Base-by-base conservation (phyloP, 495 filamentous ascomycete genomes). In the Echria macrotheca region DNA sequence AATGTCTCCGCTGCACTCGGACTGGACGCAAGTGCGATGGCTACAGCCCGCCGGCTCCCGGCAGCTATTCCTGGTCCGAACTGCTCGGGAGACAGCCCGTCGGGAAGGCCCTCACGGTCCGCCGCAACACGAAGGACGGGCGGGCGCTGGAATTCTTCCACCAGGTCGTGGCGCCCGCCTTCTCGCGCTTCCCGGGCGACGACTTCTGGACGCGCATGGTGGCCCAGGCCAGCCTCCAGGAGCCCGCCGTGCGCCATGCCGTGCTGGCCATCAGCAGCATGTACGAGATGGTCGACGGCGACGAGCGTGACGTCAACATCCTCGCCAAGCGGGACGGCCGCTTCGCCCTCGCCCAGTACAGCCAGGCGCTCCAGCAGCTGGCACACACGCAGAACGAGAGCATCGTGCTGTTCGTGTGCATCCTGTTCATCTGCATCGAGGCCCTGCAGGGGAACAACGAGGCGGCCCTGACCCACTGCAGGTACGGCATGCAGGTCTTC, bases 361-460 rank as follows among this genome's bases (percentile, higher is more conserved):
- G 64, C 43, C 56, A 55, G 6, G 66, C 63, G 17, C 52, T 69
- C 10, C 55, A 60, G 32, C 51, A 64, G n/a, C 51, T 68, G 12
- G 52, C 63, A 35, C 54, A 56, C 9, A 54, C 55, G 4, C 57
- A 53, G 14, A 38, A 55, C 52, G 51, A 59, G 40, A 39, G 49
- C 51, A 57, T 69, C 14, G 70, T 78, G 12, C 58, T 80, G 11
- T 66, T 79, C 6, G 72, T 67, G n/a, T 80, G 77, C 44, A 60
- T 77, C 9, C 59, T 81, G 36, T 81, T 79, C 38, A 73, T 77
- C 23, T 79, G 76, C 52, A 73, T 81, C 33, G 78, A 81, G 50
- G 63, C 67, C 8, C 53, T 81, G 4, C 68, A 70, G 15, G 75
- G 69, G 2, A 68, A 77, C 55, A 56, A 61, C 5, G 38, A 62